phyloP scores from a whole-genome alignment of 2,329 filamentous ascomycete species.

The Sporothrix protearum region DNA sequence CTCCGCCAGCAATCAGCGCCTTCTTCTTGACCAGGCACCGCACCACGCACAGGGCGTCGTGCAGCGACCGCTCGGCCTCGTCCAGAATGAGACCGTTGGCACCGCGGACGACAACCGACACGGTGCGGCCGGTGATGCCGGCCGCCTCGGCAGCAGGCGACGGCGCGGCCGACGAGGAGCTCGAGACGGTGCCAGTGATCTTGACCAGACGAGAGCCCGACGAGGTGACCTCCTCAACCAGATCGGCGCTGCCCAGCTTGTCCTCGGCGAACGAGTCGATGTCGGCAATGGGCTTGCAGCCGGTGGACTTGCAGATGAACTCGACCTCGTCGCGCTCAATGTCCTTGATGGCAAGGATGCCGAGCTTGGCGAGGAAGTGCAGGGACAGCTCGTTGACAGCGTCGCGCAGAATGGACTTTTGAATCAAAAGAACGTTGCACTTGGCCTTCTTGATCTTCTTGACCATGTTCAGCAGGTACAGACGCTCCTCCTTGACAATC shows the following conservation, averaged over 20 bases:
- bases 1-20: constrained; percentile 95
- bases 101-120: constrained; percentile 90
- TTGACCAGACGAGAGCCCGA: constrained; percentile 91
- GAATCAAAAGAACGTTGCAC: constrained; percentile 96
- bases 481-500: constrained; percentile 97
- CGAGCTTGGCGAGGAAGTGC: constrained; percentile 95
- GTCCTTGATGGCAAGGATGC: constrained; percentile 93
- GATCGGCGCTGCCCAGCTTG: constrained; percentile 89
- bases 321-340: constrained; percentile 98
- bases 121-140: constrained; percentile 65
- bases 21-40: constrained; percentile 99
- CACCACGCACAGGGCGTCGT: constrained; percentile 96
- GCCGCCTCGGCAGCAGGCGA: constrained; percentile 5
- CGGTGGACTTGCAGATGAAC: constrained; percentile 98
- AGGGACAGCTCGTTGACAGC: constrained; percentile 96
- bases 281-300: constrained; percentile 98
- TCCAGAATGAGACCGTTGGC: constrained; percentile 93
- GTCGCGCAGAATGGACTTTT: constrained; percentile 96
- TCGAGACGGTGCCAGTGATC: constrained; percentile 65
- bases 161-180: constrained; percentile 15
- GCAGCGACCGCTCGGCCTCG: constrained; percentile 92
- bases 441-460: constrained; percentile 99
- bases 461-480: constrained; percentile 96
- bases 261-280: constrained; percentile 98
- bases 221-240: constrained; percentile 87